Base-by-base conservation (phyloP, 139 green algal species). In the Yamagishiella unicocca region DNA sequence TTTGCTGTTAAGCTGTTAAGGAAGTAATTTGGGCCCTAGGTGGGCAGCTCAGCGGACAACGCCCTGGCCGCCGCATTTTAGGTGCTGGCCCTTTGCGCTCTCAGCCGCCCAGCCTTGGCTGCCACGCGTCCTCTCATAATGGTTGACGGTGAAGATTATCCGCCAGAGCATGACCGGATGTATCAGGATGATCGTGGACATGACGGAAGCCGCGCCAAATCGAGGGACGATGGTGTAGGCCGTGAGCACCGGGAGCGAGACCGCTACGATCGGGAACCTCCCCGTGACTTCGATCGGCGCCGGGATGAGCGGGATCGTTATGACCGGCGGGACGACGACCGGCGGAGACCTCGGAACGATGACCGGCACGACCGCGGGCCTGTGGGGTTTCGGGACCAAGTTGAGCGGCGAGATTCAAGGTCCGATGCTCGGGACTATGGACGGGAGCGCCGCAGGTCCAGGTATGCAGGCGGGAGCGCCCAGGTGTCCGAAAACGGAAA, bases 111-210 rank as follows among this genome's bases (percentile, higher is more conserved):
- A 58, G 50, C 50, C 50, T 17, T 25, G 12, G 14, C 14, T 17
- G 50, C 14, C 12, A 58, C 50, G 12, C 12, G 50, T 58, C 12
- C 50, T 58, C 50, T n/a, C 12, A 58, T 58, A 25, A 82, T 82
- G 74, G 74, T n/a, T 8, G 74, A 82, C 31, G 3, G 31, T 58
- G 74, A 67, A 38, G 74, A 82, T n/a, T 82, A 82, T 37, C 74
- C 74, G 14, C 21, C 37, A 3, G 74, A 82, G 22, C 74, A 82
- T 68, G 74, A 82, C 31, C 46, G 46, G 43, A 27, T 80, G 2
- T 67, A 82, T 10, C 74, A 68, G n/a, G 46, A 38, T 5, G 74
- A 67, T 12, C 74, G 33, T 4, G 50, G 46, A 5, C 31, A 46
- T 14, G 74, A 67, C n/a, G 43, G 74, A 12, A 31, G 46, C 74